Evolutionary conservation across 495 filamentous ascomycete genomes (phyloP).

Genomic region (Evernia prunastri): DNA sequence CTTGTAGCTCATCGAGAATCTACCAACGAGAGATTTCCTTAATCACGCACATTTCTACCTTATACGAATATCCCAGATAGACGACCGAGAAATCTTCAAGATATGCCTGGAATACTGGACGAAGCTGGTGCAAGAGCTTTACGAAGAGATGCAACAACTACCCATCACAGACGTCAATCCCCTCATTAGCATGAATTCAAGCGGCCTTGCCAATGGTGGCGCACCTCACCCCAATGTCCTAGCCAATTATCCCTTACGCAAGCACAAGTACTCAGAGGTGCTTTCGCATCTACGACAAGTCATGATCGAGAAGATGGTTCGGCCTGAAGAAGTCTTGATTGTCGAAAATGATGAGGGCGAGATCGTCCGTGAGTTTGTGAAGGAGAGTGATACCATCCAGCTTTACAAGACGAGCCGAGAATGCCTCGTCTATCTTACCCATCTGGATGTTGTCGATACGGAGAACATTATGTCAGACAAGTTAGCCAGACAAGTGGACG

Average conservation of each 20-base stretch:
- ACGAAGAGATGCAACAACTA: conserved; percentile 95
- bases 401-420: conserved; percentile 98
- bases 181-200: conserved; percentile 68
- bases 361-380: conserved; percentile 97
- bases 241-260: conserved; percentile 81
- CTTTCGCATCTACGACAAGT: conserved; percentile 89
- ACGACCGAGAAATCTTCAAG: conserved; percentile 98
- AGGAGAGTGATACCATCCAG: conserved; percentile 98
- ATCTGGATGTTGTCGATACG: conserved; percentile 94
- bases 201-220: conserved; percentile 65
- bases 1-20: conserved; percentile 79
- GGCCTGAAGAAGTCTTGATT: conserved; percentile 96
- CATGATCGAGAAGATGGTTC: conserved; percentile 99
- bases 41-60: conserved; percentile 96
- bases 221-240: conserved; percentile 78
- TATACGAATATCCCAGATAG: conserved; percentile 95
- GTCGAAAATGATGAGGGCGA: conserved; percentile 99
- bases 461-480: conserved; percentile 99
- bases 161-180: conserved; percentile 89
- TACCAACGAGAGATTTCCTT: conserved; percentile 89
- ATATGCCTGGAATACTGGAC: conserved; percentile 99
- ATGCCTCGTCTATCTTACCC: conserved; percentile 94
- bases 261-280: conserved; percentile 94
- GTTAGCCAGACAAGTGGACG: conserved; percentile 87
- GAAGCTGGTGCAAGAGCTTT: conserved; percentile 94